Conservation (phyloP, 2,329 filamentous ascomycete species). For the Cytospora paraplurivora region DNA sequence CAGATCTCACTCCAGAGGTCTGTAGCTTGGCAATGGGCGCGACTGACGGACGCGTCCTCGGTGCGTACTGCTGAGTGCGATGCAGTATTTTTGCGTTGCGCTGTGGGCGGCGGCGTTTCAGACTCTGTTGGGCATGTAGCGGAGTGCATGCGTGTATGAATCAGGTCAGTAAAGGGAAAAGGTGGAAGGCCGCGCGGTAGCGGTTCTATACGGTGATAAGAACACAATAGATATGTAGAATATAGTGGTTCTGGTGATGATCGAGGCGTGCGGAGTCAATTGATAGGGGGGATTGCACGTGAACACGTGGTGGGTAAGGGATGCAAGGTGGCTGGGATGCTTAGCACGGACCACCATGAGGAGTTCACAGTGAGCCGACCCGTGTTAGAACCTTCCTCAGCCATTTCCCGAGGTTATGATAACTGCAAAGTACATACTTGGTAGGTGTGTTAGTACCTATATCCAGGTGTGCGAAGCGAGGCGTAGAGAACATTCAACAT, state of each 20-base stretch:
- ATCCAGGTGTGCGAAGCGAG: constrained; percentile 5
- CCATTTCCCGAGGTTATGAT: background rate
- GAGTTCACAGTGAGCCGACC: too few species aligned
- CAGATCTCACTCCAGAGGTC: constrained; percentile 1
- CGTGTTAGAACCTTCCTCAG: background rate
- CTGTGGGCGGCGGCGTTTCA: background rate
- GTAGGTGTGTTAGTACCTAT: background rate
- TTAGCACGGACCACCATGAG: background rate
- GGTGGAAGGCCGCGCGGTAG: background rate
- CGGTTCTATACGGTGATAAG: background rate
- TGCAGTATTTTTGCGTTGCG: constrained; percentile 13
- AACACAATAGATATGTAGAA: background rate
- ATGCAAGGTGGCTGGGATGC: background rate
- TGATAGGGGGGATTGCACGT: background rate
- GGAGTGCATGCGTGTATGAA: background rate
- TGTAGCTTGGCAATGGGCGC: constrained; percentile 20
- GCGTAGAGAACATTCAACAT: background rate
- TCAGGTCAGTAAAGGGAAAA: background rate
- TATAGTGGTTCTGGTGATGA: background rate
- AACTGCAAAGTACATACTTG: background rate
- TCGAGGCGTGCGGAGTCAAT: background rate
- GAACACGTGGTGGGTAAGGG: background rate
- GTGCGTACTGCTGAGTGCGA: constrained; percentile 18
- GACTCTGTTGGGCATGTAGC: background rate
- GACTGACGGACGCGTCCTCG: constrained; percentile 10